phyloP scores from a whole-genome alignment of 1,139 yeast genomes.

The Yamadazyma mexicana region DNA sequence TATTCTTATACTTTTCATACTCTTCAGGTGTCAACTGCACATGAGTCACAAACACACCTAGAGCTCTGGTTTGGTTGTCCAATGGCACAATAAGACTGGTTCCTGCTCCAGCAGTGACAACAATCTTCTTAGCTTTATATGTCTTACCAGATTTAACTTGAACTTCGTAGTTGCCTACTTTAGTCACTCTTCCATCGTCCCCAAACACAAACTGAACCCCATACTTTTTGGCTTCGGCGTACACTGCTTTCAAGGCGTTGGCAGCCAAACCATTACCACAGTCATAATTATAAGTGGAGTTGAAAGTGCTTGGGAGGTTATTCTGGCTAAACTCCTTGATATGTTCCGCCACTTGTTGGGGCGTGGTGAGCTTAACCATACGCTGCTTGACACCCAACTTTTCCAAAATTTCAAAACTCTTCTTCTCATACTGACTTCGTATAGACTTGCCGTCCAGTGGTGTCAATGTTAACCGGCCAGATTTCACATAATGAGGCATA shows the following conservation, averaged over 20 bases:
- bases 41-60: conserved; percentile 36
- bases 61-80: conserved; percentile 31
- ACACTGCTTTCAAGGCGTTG: conserved; percentile 24
- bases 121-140: conserved; percentile 24
- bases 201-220: conserved; percentile 34
- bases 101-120: conserved; percentile 35
- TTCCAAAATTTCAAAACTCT: conserved; percentile 13
- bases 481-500: conserved; percentile 27
- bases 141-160: conserved; percentile 20
- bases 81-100: conserved; percentile 30
- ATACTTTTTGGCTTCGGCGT: conserved; percentile 17
- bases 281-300: conserved; percentile 19
- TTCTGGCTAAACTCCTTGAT: conserved; percentile 13
- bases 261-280: conserved; percentile 34
- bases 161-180: conserved; percentile 16
- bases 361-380: conserved; percentile 9
- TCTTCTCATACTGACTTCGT: conserved; percentile 15
- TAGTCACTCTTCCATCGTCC: conserved; percentile 13
- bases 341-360: conserved; percentile 9
- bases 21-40: conserved; percentile 27
- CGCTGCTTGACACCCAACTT: conserved; percentile 13
- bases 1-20: conserved; percentile 26
- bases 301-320: conserved; percentile 11
- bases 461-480: conserved; percentile 29
- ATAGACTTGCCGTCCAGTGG: conserved; percentile 15